phyloP scores from a whole-genome alignment of 2,329 filamentous ascomycete species.

The Fusarium fracticaudum region DNA sequence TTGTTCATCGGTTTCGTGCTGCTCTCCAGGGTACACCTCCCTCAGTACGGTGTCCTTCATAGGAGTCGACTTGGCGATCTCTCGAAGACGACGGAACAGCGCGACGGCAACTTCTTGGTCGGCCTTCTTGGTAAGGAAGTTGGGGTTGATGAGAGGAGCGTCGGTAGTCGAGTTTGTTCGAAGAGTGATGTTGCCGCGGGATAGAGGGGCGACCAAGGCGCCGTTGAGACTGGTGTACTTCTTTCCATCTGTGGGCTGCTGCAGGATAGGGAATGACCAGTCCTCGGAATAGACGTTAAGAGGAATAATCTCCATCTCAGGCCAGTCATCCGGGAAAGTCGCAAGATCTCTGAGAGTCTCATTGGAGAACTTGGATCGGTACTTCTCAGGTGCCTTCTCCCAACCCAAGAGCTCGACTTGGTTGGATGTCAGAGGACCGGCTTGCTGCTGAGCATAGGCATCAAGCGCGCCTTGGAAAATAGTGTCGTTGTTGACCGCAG shows the following conservation, averaged over 20 bases:
- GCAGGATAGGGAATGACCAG: conserved; percentile 31
- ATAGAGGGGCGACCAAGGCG: conserved; percentile 52
- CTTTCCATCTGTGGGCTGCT: conserved; percentile 30
- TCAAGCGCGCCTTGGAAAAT: conserved; percentile 25
- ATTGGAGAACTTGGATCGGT: conserved; percentile 26
- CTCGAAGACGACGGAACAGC: conserved; percentile 53
- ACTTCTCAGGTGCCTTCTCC: conserved; percentile 40
- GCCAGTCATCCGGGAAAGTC: conserved; percentile 47
- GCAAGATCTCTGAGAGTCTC: conserved; percentile 30
- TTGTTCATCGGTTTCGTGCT: conserved; percentile 51
- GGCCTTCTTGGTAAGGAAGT: conserved; percentile 54
- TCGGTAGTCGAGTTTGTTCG: conserved; percentile 46
- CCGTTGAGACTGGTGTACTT: conserved; percentile 41
- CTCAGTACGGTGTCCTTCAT: conserved; percentile 51
- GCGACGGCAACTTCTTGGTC: conserved; percentile 58
- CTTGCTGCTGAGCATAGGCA: conserved; percentile 20
- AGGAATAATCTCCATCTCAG: conserved; percentile 47
- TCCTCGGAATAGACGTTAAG: conserved; percentile 34
- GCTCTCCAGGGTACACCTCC: conserved; percentile 37
- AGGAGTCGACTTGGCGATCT: conserved; percentile 35
- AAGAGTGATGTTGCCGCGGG: conserved; percentile 57
- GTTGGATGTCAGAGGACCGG: conserved; percentile 37
- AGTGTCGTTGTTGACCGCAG: conserved; percentile 24
- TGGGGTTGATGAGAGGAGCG: conserved; percentile 56
- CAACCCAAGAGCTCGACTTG: conserved; percentile 38